Base-by-base conservation (phyloP, 192 early-diverging fungal species). In the Podila epicladia region DNA sequence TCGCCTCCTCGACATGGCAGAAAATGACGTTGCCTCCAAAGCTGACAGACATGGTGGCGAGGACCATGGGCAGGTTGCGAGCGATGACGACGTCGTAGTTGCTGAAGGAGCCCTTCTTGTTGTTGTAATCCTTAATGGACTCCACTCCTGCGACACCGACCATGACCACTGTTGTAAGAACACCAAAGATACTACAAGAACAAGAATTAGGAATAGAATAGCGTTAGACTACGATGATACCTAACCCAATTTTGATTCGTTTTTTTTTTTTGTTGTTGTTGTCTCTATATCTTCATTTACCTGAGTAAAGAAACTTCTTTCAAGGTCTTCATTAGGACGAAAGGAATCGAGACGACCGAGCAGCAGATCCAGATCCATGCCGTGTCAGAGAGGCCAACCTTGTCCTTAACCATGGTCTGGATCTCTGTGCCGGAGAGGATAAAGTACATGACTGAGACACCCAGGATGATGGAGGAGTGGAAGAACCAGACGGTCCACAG, bases 21-120 rank as follows among this genome's bases (percentile, higher is more conserved):
- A 90, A 94, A 29, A 93, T 88, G 38, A 90, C 88, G 73, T 93
- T 94, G 35, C 93, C 93, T 45, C 87, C 86, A 55, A 90, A 94
- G 28, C 87, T 87, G 70, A 93, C 92, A 20, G 84, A 87, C 50
- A 94, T 86, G 9, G 90, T 89, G 17, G 88, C 88, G 5, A 94
- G 63, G 2, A 91, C 88, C 22, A 88, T 73, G 3, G 91, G 91
- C 59, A 94, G 86, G 58, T 87, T 85, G 32, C 82, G 59, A 58
- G 74, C 74, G n/a, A 87, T 82, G 32, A 83, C 85, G 35, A 68
- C 50, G 51, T 85, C 68, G 57, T 88, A 82, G 6, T 73, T 49
- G 29, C 11, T 45, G 41, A 83, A 57, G 53, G 82, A 78, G n/a
- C 66, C 64, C 50, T 82, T 71, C 41, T 90, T 77, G 11, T 82